A percentile compares a stretch with the other conserved stretches of the same genome.
Evolutionary conservation across 495 filamentous ascomycete species (phyloP).

Genomic region (Amniculicola lignicola): DNA sequence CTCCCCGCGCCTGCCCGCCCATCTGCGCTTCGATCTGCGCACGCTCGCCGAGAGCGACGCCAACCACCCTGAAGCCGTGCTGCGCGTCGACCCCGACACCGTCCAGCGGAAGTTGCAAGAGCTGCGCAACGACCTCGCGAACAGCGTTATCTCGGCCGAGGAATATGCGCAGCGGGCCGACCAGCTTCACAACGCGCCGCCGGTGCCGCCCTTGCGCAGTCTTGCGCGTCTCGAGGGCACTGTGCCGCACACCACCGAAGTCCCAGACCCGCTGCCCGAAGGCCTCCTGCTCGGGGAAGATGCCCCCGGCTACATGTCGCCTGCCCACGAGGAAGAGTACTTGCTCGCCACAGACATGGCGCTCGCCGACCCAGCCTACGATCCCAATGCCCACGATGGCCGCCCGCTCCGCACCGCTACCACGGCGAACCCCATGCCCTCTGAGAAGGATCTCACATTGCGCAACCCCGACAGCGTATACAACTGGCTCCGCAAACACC

Average conservation of each 20-base stretch:
- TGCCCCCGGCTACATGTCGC: constrained; percentile 57
- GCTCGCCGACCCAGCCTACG: constrained; percentile 47
- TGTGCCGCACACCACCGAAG: constrained; percentile 24
- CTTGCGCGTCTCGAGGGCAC: constrained; percentile 12
- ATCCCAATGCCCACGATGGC: constrained; percentile 20
- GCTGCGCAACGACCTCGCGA: constrained; percentile 46
- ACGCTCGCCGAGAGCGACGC: constrained; percentile 43
- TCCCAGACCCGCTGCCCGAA: constrained; percentile 11
- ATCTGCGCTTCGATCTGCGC: constrained; percentile 62
- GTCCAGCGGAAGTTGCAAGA: constrained; percentile 46
- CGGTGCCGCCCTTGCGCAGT: constrained; percentile 30
- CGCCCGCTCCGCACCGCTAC: constrained; percentile 22
- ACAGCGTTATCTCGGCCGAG: constrained; percentile 44
- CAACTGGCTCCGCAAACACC: constrained; percentile 83
- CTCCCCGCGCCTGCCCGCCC: constrained; percentile 66
- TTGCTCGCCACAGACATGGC: constrained; percentile 66
- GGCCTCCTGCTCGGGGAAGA: constrained; percentile 27
- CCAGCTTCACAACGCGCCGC: constrained; percentile 27
- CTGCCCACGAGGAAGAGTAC: constrained; percentile 78
- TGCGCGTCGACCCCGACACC: constrained; percentile 43
- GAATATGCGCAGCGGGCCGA: constrained; percentile 29
- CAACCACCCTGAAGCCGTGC: constrained; percentile 43
- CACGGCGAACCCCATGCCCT: constrained; percentile 15
- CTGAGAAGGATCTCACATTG: constrained; percentile 44
- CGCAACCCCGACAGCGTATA: constrained; percentile 82